Conservation (phyloP, 2,329 filamentous ascomycete species). For the Beauveria asiatica region DNA sequence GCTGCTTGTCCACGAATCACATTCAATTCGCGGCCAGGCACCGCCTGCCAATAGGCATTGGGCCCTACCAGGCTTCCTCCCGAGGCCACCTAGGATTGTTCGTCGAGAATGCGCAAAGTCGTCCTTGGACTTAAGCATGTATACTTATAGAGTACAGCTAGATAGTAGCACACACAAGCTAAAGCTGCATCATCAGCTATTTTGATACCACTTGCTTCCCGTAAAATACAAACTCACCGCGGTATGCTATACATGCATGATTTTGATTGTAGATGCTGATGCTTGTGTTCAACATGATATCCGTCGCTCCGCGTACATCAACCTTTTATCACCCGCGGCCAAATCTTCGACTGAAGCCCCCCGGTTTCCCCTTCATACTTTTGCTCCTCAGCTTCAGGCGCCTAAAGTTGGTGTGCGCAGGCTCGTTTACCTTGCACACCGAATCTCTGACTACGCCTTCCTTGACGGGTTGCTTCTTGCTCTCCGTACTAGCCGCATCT, state of each 20-base stretch:
- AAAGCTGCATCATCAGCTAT: background rate
- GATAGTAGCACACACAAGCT: background rate
- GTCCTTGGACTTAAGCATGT: background rate
- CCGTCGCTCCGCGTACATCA: background rate
- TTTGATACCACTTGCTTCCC: background rate
- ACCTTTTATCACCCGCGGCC: background rate
- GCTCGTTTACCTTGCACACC: constrained; percentile 52
- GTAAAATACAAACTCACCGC: background rate
- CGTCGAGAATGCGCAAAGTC: background rate
- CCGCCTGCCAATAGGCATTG: too few species aligned
- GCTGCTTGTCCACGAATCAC: too few species aligned
- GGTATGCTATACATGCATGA: background rate
- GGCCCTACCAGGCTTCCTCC: too few species aligned
- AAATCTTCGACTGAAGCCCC: constrained; percentile 41
- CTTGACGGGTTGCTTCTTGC: constrained; percentile 20
- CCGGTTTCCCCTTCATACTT: constrained; percentile 49
- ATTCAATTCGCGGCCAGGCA: too few species aligned
- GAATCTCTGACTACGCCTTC: constrained; percentile 42
- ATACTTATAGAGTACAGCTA: background rate
- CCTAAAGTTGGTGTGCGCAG: constrained; percentile 60
- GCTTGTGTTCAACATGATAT: background rate
- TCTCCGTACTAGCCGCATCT: constrained; percentile 14
- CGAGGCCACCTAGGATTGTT: too few species aligned
- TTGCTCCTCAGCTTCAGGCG: constrained; percentile 54
- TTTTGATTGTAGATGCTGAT: background rate